Base-by-base conservation (phyloP, 768 basidiomycete genomes). In the Dacryopinax primogenitus region DNA sequence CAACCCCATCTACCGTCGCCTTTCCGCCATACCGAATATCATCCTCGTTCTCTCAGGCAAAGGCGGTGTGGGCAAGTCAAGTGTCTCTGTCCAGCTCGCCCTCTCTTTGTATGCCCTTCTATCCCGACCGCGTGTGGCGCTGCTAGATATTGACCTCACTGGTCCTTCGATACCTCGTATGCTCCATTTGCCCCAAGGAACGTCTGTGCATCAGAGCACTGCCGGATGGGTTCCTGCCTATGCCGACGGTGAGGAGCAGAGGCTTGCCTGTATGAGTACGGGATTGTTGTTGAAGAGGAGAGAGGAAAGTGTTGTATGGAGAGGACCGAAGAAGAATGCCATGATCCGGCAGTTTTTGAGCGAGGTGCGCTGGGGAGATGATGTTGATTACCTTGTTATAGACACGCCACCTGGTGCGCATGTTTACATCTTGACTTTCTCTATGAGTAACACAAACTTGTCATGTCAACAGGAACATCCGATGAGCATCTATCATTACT, bases 221-320 rank as follows among this genome's bases (percentile, higher is more conserved):
- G 87, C 86, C 70, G 96, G 95, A 9, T 98, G 96, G 96, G 93
- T 98, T 1, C 96, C 96, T 0, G 95, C 98, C 1, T 98, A 93
- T 72, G 92, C 90, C 1, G 95, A 99, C 75, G 87, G 85, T 16
- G 73, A 80, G 23, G 80, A 80, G 45, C 84, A 84, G 30, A 78
- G 92, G 69, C 74, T 99, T 66, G 87, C 86, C 13, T 93, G 91
- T 74, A 99, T 99, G 96, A 92, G 90, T 72, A 92, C 98, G 9
- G 96, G 92, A 1, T 97, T 98, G 75, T 77, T 99, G 69, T 76
- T 98, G 70, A 90, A 91, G 78, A 87, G 86, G 72, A 86, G 86
- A 72, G 87, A 86, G 23, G 94, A 98, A 72, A 91, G 90, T 18
- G 92, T 99, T 51, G 91, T 99, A 1, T 99, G 96, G 96, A 78